A percentile compares a stretch with the other conserved stretches of the same genome.
These are phyloP conservation scores for Tuber brumale DNA, from an alignment of 495 filamentous ascomycete genomes.

Conservation along the genomic window DNA sequence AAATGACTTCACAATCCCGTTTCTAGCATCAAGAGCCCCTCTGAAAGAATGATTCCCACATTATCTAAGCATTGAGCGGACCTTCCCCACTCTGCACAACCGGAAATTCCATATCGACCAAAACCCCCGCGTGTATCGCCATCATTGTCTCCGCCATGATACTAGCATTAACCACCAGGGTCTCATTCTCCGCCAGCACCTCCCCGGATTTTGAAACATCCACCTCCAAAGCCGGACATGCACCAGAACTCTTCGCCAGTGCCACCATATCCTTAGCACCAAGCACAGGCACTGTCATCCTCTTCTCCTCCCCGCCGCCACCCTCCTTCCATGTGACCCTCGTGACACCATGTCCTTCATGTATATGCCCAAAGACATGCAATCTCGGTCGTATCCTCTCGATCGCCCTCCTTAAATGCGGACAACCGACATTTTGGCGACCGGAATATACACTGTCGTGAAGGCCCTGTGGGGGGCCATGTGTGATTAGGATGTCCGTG, in stretches of 20 bases:
- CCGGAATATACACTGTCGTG: background rate
- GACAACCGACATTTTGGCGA: conserved; percentile 9
- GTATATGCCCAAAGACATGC: conserved; percentile 26
- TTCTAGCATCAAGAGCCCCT: background rate
- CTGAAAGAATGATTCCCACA: background rate
- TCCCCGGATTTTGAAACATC: conserved; percentile 10
- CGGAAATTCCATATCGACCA: conserved; percentile 25
- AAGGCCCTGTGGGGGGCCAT: conserved; percentile 10
- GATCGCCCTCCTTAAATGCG: conserved; percentile 9
- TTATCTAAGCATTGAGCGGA: background rate
- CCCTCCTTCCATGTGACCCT: conserved; percentile 12
- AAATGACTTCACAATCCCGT: background rate
- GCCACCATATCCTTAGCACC: background rate
- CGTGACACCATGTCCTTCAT: conserved; percentile 22
- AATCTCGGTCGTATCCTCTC: conserved; percentile 13
- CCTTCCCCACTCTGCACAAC: background rate
- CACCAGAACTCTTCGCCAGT: background rate
- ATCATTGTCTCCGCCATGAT: background rate
- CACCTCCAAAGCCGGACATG: conserved; percentile 16
- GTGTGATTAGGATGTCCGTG: conserved; percentile 20
- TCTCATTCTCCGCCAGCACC: conserved; percentile 13
- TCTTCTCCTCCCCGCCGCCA: conserved; percentile 5
- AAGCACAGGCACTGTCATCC: background rate
- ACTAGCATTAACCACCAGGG: conserved; percentile 24
- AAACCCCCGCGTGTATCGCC: conserved; percentile 12